Evolutionary conservation across 805 yeast species (phyloP), one percentile per base, ranked within the genome.

Genomic region (Kazachstania viticola): DNA sequence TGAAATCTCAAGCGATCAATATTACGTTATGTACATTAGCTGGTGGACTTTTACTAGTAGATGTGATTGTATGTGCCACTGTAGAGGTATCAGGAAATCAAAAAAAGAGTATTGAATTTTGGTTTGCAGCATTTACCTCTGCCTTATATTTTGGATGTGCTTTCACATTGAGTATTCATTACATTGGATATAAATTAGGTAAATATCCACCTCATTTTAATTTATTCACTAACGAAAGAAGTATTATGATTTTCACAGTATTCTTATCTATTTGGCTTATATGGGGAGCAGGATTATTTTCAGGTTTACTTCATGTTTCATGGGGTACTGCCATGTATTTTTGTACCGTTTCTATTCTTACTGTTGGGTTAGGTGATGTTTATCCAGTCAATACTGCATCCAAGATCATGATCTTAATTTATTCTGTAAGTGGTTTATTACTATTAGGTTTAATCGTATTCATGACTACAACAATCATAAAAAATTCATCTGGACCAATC

Each of bases 361-460:
- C 95, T 1, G 69, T 85, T 18, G 95, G 95, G 0, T 61, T 77
- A 13, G 95, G 95, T 24, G 91, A 80, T 44, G 63, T 78, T 21
- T 60, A 66, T 0, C 87, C 94, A 0, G 23, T 35, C 0, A 54
- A 67, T 1, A 57, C 64, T 2, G 71, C 73, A 1, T 65, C 79
- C 0, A 70, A 71, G 47, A 76, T 75, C 1, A 55, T 80, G 38
- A 60, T 69, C 1, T 58, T 84, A 31, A 50, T 79, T 2, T 81
- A 74, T 56, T 71, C 91, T 5, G 52, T 80, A 13, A 54, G 71
- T 11, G 95, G 94, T 0, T 71, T 85, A 14, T 53, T 85, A 21
- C 58, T 76, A 17, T 64, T 84, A 48, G 95, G 94, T 40, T 61
- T 85, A 30, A 71, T 82, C 12, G 64, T 85, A 15, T 69, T 80